These are phyloP conservation scores for Usnea hakonensis DNA, from an alignment of 495 filamentous ascomycete species.

Conservation along the genomic window DNA sequence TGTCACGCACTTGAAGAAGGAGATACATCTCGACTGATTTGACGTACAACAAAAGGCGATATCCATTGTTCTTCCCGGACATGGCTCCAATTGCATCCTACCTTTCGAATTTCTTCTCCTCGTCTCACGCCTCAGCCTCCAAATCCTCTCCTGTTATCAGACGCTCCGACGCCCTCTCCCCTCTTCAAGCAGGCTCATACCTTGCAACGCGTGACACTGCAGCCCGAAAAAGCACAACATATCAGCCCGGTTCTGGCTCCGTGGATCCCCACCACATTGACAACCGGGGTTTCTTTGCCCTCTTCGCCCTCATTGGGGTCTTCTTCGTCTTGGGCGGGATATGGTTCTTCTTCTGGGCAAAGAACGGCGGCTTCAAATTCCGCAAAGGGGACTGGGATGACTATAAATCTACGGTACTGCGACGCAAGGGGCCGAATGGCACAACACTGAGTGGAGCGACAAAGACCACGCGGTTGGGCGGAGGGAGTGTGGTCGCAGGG, in stretches of 20 bases:
- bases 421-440: slow-evolving; percentile 83
- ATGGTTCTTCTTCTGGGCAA: slow-evolving; percentile 99
- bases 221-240: slow-evolving; percentile 11
- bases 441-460: slow-evolving; percentile 73
- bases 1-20: neutral
- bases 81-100: slow-evolving; percentile 14
- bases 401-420: slow-evolving; percentile 93
- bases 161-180: slow-evolving; percentile 10
- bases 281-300: slow-evolving; percentile 70
- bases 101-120: slow-evolving; percentile 1
- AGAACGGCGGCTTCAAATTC: slow-evolving; percentile 89
- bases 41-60: neutral
- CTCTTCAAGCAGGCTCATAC: slow-evolving; percentile 16
- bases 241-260: slow-evolving; percentile 42
- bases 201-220: slow-evolving; percentile 12
- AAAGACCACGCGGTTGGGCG: slow-evolving; percentile 69
- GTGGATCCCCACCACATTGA: slow-evolving; percentile 64
- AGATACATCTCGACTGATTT: neutral
- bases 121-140: neutral
- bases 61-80: neutral
- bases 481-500: slow-evolving; percentile 63
- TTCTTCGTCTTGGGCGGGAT: slow-evolving; percentile 67
- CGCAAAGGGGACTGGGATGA: slow-evolving; percentile 87
- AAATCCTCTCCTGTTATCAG: neutral
- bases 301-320: slow-evolving; percentile 79